Conservation (phyloP, 352 stramenopile species). For the Pythium chondricola region DNA sequence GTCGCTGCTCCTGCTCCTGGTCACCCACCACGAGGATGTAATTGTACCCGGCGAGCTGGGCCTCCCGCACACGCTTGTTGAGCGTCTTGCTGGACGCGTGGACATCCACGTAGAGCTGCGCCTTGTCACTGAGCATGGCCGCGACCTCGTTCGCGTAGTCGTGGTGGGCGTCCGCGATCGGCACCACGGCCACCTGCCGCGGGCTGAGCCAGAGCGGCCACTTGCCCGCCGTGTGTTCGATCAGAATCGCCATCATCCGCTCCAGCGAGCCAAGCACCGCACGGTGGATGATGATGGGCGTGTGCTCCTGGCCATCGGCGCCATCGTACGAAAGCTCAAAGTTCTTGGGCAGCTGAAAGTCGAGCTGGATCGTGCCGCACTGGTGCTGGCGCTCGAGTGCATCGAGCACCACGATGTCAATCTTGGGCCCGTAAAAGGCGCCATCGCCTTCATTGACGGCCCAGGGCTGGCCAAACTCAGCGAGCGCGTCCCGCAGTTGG, state of each 20-base stretch:
- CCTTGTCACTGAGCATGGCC: conserved; percentile 29
- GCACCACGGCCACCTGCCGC: conserved; percentile 70
- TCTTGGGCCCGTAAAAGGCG: conserved; percentile 97
- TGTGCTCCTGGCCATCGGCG: conserved; percentile 83
- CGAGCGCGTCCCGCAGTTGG: conserved; percentile 55
- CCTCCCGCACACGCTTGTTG: conserved; percentile 79
- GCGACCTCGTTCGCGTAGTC: conserved; percentile 60
- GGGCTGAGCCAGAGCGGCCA: conserved; percentile 95
- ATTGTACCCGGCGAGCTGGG: conserved; percentile 76
- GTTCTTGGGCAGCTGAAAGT: conserved; percentile 97
- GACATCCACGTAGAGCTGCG: conserved; percentile 63
- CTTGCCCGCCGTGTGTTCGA: conserved; percentile 95
- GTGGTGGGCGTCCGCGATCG: conserved; percentile 54
- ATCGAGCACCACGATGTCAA: conserved; percentile 97
- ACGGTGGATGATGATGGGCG: conserved; percentile 96
- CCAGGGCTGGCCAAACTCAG: conserved; percentile 69
- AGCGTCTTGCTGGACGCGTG: conserved; percentile 74
- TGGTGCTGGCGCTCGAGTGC: conserved; percentile 95
- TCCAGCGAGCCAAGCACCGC: conserved; percentile 97
- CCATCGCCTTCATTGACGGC: conserved; percentile 92
- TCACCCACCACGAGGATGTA: conserved; percentile 82
- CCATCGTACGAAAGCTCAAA: conserved; percentile 93
- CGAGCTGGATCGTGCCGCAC: conserved; percentile 96
- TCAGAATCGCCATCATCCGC: conserved; percentile 97
- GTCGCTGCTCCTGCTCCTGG: conserved; percentile 41